Evolutionary conservation across 768 basidiomycete species (phyloP).

Genomic region (Austroboletus eburneus): DNA sequence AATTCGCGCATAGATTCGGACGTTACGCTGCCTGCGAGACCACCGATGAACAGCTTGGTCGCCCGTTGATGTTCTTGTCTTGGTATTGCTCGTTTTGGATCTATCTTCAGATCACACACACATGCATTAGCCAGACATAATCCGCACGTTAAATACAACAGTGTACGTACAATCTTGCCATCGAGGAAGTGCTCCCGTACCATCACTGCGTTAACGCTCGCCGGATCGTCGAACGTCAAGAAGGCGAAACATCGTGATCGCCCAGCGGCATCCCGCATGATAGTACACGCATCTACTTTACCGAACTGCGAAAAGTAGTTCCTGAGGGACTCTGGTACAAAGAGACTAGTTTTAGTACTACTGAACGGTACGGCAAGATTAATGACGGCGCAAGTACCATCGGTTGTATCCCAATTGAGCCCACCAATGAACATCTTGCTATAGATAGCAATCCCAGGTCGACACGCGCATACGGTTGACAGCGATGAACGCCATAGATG

Average conservation of each 20-base stretch:
- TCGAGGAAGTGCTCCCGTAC: slow-evolving; percentile 92
- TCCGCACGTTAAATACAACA: slow-evolving; percentile 20
- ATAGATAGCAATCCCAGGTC: slow-evolving; percentile 33
- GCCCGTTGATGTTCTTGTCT: slow-evolving; percentile 91
- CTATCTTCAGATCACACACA: slow-evolving; percentile 61
- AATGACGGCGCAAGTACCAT: slow-evolving; percentile 66
- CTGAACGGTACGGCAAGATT: slow-evolving; percentile 33
- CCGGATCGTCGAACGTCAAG: slow-evolving; percentile 90
- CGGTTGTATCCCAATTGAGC: slow-evolving; percentile 99
- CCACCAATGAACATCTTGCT: slow-evolving; percentile 99
- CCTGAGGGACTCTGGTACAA: slow-evolving; percentile 60
- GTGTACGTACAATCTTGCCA: slow-evolving; percentile 84
- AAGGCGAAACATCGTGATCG: slow-evolving; percentile 98
- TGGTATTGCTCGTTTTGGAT: slow-evolving; percentile 98
- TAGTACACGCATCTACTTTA: slow-evolving; percentile 94
- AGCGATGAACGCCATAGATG: slow-evolving; percentile 25
- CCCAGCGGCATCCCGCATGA: slow-evolving; percentile 96
- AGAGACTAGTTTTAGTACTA: slow-evolving; percentile 40
- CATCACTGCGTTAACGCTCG: slow-evolving; percentile 95
- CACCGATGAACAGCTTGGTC: slow-evolving; percentile 95
- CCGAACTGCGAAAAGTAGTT: slow-evolving; percentile 96
- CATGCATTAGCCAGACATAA: slow-evolving; percentile 17
- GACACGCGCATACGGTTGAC: slow-evolving; percentile 24
- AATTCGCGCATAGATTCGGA: slow-evolving; percentile 91
- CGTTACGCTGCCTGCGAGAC: slow-evolving; percentile 86